Conservation (phyloP, 441 rosid species). For the Gossypium lobatum region DNA sequence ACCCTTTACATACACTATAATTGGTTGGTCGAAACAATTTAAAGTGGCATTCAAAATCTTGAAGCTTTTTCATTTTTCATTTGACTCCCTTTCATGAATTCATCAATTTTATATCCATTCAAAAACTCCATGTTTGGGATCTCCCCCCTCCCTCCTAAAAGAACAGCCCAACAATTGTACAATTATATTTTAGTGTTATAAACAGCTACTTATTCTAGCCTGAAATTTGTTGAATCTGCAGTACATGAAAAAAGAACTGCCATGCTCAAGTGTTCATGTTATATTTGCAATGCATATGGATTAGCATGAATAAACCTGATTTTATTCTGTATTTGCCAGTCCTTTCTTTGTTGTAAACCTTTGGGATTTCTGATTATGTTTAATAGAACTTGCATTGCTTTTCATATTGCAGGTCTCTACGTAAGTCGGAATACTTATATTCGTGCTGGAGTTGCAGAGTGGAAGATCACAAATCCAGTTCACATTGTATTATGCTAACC, state of each 20-base stretch:
- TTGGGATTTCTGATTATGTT: slow-evolving; percentile 6
- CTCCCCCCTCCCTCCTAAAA: neutral
- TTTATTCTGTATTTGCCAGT: neutral
- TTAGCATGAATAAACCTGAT: neutral
- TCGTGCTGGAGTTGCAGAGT: slow-evolving; percentile 82
- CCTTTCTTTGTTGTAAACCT: neutral
- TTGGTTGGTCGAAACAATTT: neutral
- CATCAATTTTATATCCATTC: neutral
- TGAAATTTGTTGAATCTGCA: slow-evolving; percentile 7
- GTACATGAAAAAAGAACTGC: neutral
- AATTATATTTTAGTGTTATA: neutral
- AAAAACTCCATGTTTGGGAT: neutral
- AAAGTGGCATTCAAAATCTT: neutral
- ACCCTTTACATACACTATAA: neutral
- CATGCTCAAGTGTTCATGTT: neutral
- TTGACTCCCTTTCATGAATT: neutral
- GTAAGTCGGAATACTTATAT: slow-evolving; percentile 94
- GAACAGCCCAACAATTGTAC: neutral
- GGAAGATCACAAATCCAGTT: slow-evolving; percentile 87
- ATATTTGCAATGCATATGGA: neutral
- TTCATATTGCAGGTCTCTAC: slow-evolving; percentile 60
- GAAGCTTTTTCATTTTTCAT: neutral
- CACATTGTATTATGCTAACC: slow-evolving; percentile 56
- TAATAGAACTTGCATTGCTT: slow-evolving; percentile 4
- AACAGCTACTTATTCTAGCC: neutral